Base-by-base conservation (phyloP, 306 rosid species). In the Pueraria montana region DNA sequence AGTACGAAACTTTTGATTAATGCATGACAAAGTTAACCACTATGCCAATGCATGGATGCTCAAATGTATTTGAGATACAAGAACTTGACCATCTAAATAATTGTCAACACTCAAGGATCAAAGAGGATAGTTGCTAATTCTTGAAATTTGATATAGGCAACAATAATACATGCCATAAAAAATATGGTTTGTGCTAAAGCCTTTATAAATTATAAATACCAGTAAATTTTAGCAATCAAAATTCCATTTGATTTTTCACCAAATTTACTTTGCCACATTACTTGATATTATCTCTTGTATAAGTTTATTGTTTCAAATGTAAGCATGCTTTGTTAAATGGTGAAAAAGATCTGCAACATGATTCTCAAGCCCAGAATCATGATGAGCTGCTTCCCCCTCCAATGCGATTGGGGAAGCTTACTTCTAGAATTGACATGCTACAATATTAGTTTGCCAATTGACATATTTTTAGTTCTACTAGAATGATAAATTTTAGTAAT, bases 361-460 rank as follows among this genome's bases (percentile, higher is more conserved):
- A 76, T 27, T 42, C 56, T 34, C 20, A 12, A 56, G 46, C 42
- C 17, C 55, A 83, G 74, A 59, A 36, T 70, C 48, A 69, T 83
- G 58, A 40, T 32, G 61, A 43, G 53, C 4, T 30, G 34, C 34
- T 30, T 30, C 34, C 34, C 4, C 4, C 4, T 45, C 65, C 36
- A 56, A 69, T 58, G 68, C n/a, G 13, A 27, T 66, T 42, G 77
- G 81, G 49, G 14, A 56, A 74, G 70, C 71, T 30, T 23, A 55
- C 46, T 50, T 6, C 21, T 48, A 62, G 53, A 63, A 21, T 6
- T 21, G 62, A 23, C 55, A 63, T 24, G 43, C 40, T 52, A 36
- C 62, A 42, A 66, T 55, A 30, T 55, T 30, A 55, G 18, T 52
- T 82, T 20, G 18, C 50, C 9, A 50, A 5, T 43, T 30, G 52